Evolutionary conservation across 73 alveolate genomes (phyloP).

Genomic region (Paramecium caudatum): DNA sequence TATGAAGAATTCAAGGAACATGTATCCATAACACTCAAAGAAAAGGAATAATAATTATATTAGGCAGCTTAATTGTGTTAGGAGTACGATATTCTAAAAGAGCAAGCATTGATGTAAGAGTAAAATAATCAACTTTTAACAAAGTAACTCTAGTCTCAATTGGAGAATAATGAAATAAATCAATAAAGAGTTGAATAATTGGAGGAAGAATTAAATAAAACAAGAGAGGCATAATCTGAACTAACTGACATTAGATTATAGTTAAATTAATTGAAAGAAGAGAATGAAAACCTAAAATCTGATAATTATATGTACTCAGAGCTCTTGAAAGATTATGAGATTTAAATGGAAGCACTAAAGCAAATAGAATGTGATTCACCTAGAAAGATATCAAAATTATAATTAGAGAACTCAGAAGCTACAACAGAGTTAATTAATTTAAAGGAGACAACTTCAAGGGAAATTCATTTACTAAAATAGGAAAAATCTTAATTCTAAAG

Average conservation of each 20-base stretch:
- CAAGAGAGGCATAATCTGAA: background rate
- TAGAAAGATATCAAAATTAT: background rate
- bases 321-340: background rate
- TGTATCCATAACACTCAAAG: background rate
- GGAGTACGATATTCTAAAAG: background rate
- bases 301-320: background rate
- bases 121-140: background rate
- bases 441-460: conserved; percentile 41
- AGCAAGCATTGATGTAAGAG: background rate
- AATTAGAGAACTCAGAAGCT: conserved; percentile 26
- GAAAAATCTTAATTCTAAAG: background rate
- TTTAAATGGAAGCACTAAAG: conserved; percentile 39
- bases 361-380: conserved; percentile 29
- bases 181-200: background rate
- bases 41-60: conserved; percentile 1
- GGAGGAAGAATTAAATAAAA: background rate
- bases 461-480: conserved; percentile 46
- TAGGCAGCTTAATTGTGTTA: conserved; percentile 31
- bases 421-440: conserved; percentile 6
- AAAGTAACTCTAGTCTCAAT: background rate
- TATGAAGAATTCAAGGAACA: conserved; percentile 28
- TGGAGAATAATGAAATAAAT: background rate
- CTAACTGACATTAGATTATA: background rate
- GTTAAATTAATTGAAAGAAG: background rate
- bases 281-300: background rate